Conservation (phyloP, 352 stramenopile species). For the Aphanomyces invadans region DNA sequence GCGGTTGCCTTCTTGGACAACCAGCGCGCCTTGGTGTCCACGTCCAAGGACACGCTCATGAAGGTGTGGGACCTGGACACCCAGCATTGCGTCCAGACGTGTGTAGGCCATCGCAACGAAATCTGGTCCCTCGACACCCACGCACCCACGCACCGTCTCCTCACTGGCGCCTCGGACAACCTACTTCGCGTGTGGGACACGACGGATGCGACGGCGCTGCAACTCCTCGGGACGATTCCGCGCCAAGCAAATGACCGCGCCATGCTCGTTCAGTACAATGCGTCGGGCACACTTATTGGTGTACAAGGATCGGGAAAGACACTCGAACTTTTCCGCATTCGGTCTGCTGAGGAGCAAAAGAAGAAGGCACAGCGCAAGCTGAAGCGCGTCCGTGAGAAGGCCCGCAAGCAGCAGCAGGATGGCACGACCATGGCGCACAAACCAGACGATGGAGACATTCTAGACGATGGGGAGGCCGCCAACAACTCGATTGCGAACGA, state of each 20-base stretch:
- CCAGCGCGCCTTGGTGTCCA: slow-evolving; percentile 59
- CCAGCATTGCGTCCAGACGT: slow-evolving; percentile 91
- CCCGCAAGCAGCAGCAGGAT: slow-evolving; percentile 55
- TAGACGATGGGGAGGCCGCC: slow-evolving; percentile 46
- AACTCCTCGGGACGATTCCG: slow-evolving; percentile 61
- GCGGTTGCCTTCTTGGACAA: slow-evolving; percentile 74
- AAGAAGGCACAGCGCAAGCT: slow-evolving; percentile 88
- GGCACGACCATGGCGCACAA: too few species aligned
- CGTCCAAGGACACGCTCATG: slow-evolving; percentile 89
- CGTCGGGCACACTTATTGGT: slow-evolving; percentile 52
- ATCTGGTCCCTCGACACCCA: slow-evolving; percentile 87
- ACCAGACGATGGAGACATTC: too few species aligned
- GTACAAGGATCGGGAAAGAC: slow-evolving; percentile 79
- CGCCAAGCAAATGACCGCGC: slow-evolving; percentile 70
- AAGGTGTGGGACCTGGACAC: slow-evolving; percentile 93
- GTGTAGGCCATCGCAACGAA: slow-evolving; percentile 88
- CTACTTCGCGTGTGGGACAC: slow-evolving; percentile 64
- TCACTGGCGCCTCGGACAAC: slow-evolving; percentile 79
- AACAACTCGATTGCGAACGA: slow-evolving; percentile 77
- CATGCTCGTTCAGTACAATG: slow-evolving; percentile 52
- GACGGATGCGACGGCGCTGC: slow-evolving; percentile 33
- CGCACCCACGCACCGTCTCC: slow-evolving; percentile 44
- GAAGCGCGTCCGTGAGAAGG: slow-evolving; percentile 84
- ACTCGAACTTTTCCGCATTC: slow-evolving; percentile 88
- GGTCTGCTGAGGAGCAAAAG: slow-evolving; percentile 75